A percentile compares a stretch with the other conserved stretches of the same genome.
These are phyloP conservation scores for Boletus sp. DNA, from an alignment of 768 basidiomycete genomes.

Conservation along the genomic window DNA sequence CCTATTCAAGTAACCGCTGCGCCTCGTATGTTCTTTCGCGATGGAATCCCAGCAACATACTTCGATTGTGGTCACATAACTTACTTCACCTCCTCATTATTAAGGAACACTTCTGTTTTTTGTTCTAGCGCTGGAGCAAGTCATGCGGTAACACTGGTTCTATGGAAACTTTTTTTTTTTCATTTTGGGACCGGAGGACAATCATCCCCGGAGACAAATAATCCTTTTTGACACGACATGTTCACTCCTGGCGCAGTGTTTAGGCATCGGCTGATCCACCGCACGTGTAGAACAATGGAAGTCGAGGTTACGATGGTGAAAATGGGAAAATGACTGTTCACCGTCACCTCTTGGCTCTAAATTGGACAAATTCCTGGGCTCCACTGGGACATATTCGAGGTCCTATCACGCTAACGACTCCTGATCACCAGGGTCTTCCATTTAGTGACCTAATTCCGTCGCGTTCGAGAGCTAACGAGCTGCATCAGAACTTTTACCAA, in stretches of 20 bases:
- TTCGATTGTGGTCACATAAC: conserved; percentile 23
- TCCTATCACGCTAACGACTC: conserved; percentile 19
- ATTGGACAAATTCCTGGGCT: conserved; percentile 22
- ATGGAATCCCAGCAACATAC: conserved; percentile 26
- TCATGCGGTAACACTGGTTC: conserved; percentile 19
- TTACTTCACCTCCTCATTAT: conserved; percentile 25
- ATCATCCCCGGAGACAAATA: conserved; percentile 26
- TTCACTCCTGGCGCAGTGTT: conserved; percentile 20
- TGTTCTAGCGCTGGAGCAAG: conserved; percentile 20
- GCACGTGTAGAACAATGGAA: conserved; percentile 34
- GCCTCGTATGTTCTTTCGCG: conserved; percentile 28
- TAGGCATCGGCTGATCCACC: conserved; percentile 24
- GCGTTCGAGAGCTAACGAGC: conserved; percentile 17
- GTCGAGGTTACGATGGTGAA: conserved; percentile 23
- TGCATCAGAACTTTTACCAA: conserved; percentile 3
- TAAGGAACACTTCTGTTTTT: conserved; percentile 31
- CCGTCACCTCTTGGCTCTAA: conserved; percentile 17
- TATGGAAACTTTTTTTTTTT: conserved; percentile 32
- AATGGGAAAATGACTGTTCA: conserved; percentile 19
- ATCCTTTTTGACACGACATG: conserved; percentile 15
- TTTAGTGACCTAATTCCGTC: conserved; percentile 21
- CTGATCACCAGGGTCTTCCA: conserved; percentile 32
- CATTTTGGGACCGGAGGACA: conserved; percentile 23
- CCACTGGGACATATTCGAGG: conserved; percentile 20
- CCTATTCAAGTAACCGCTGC: conserved; percentile 20